These are phyloP conservation scores for Phaeodactylum tricornutum DNA, from an alignment of 108 stramenopile genomes.

Conservation along the genomic window DNA sequence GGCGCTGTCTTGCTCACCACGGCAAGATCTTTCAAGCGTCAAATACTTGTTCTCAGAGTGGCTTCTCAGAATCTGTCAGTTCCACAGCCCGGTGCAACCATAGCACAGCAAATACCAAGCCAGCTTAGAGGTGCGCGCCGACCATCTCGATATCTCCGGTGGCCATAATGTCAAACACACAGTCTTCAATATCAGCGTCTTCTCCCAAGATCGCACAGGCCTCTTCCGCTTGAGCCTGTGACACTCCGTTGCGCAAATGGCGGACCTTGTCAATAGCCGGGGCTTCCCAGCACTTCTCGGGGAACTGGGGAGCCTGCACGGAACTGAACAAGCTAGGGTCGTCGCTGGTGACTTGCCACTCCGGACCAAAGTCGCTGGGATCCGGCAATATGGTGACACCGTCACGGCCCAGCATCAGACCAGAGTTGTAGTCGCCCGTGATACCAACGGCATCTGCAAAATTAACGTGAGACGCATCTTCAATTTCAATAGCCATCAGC, in stretches of 20 bases:
- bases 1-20: too few species aligned
- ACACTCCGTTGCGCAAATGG: neutral
- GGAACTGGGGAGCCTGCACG: slow-evolving; percentile 1
- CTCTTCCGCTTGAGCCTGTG: neutral
- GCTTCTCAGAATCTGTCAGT: too few species aligned
- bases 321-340: neutral
- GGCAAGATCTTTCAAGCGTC: too few species aligned
- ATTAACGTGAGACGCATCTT: neutral
- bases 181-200: neutral
- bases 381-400: slow-evolving; percentile 2
- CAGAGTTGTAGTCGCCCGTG: slow-evolving; percentile 1
- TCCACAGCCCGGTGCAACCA: too few species aligned
- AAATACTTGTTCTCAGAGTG: too few species aligned
- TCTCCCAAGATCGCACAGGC: slow-evolving; percentile 3
- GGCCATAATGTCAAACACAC: slow-evolving; percentile 11
- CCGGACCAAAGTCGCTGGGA: slow-evolving; percentile 5
- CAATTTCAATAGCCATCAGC: slow-evolving; percentile 1
- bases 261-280: neutral
- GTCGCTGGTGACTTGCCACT: slow-evolving; percentile 2
- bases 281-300: neutral
- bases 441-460: slow-evolving; percentile 12
- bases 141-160: slow-evolving; percentile 10
- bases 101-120: too few species aligned
- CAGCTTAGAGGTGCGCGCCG: too few species aligned
- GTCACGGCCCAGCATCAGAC: slow-evolving; percentile 5